Evolutionary conservation across 2,329 filamentous ascomycete genomes (phyloP), one percentile per base, ranked within the genome.

Genomic region (Phialophora expanda): DNA sequence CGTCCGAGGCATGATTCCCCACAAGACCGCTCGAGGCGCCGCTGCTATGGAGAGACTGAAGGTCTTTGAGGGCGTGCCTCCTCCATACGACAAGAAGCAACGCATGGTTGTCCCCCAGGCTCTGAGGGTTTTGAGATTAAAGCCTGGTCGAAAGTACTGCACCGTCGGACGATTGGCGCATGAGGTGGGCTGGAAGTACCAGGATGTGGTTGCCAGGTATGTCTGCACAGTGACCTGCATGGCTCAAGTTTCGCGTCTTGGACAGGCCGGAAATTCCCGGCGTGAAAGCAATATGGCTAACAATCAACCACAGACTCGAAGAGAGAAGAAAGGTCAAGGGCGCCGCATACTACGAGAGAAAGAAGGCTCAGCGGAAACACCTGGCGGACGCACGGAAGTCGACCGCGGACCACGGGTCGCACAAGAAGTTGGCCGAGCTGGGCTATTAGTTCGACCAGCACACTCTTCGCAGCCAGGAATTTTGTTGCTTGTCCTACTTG

Each of bases 161-260:
- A 96, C 93, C 74, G 94, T 99, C 76, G 95, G 95, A 77, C 90
- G 95, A 85, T 87, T 99, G 80, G 95, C 92, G 84, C 93, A 97
- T 85, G 95, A 99, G 87, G 95, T 98, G 79, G 95, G 95, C 86
- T 99, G 95, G 95, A 99, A 99, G 87, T 98, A 99, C 90, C 91
- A 97, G 88, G 94, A 97, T 81, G 93, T 99, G 80, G 95, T 99
- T 85, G 90, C 90, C 78, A 93, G 92, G 93, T 98, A 86, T 79
- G 93, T 90, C 22, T 14, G 5, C n/a, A 44, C 34, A 44, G 34
- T 8, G 28, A 4, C 22, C 55, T 24, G 55, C n/a, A 12, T 9
- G 34, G 7, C 34, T 17, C n/a, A 12, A 38, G 30, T 20, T 26
- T 24, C 8, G 34, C 30, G 38, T 34, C 55, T 32, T 30, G n/a